A percentile compares a stretch with the other conserved stretches of the same genome.
Conservation (phyloP, 441 rosid species). For the Pelargonium myrrhifolium region DNA sequence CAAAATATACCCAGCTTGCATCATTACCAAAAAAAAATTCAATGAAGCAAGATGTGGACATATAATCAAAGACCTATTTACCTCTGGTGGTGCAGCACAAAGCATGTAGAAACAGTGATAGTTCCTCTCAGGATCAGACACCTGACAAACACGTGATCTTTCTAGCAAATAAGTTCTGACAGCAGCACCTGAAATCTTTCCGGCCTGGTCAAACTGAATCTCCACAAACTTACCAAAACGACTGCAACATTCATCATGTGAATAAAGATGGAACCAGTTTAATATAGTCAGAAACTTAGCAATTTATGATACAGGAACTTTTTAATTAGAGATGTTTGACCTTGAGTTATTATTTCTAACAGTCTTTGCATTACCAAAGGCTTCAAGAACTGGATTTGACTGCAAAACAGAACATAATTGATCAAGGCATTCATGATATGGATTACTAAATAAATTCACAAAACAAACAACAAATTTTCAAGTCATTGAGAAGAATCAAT, state of each 20-base stretch:
- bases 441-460: conserved; percentile 3
- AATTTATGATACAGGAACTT: too few relatives aligned
- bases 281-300: too few relatives aligned
- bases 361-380: conserved; percentile 99
- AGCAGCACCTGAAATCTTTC: conserved; percentile 75
- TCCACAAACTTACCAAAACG: conserved; percentile 84
- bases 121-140: conserved; percentile 75
- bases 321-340: conserved; percentile 22
- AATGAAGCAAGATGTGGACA: background rate
- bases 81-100: conserved; percentile 64
- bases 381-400: conserved; percentile 99
- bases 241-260: conserved; percentile 23
- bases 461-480: background rate
- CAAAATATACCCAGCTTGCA: too few relatives aligned
- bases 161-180: conserved; percentile 68
- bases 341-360: conserved; percentile 98
- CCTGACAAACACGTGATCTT: conserved; percentile 76
- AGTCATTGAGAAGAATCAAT: too few relatives aligned
- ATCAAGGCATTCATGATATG: conserved; percentile 7
- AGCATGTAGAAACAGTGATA: conserved; percentile 79
- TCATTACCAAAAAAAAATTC: too few relatives aligned
- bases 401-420: conserved; percentile 32
- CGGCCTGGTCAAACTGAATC: conserved; percentile 54
- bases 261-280: background rate
- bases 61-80: conserved; percentile 22